Base-by-base conservation (phyloP, 768 basidiomycete species). In the Coprinopsis sp. region DNA sequence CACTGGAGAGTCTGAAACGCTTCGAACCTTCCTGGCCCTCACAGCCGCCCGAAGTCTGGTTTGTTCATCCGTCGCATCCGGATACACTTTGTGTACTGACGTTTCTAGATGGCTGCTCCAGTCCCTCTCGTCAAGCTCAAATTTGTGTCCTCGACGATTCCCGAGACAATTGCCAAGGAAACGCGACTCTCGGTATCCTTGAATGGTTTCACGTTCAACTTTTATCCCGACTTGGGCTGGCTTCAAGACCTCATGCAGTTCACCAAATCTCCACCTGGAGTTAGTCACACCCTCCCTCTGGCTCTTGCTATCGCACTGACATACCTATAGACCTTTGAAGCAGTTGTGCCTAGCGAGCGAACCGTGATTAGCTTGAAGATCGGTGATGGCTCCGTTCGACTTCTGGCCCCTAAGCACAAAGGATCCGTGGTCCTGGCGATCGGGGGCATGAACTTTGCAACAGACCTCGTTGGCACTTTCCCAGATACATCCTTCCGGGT, bases 291-390 rank as follows among this genome's bases (percentile, higher is more conserved):
- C 31, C 18, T 30, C 36, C 11, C 8, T 28, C 6, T 30, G 6
- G 8, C 13, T 16, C 29, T 16, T 44, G 14, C 31, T 34, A 10
- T 10, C 12, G 18, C 19, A 43, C 51, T 38, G 50, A 40, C 24
- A 16, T 22, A 38, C 23, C 38, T 5, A 25, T 39, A 72, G 92
- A 86, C 88, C 1, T 99, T 99, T 58, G 94, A 94, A 62, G 77
- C 91, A 19, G 92, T 96, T 11, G 80, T 92, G 13, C 96, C 96
- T 1, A 91, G 76, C 46, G 96, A 98, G 60, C 68, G 85, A 33
- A 97, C 92, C 5, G 69, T 72, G 10, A 64, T 97, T 21, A 68
- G 73, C n/a, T 50, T 94, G 27, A 77, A 74, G 51, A 56, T 92
- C 18, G 49, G 68, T 14, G 85, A 93, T 55, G 77, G 81, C 8